These are phyloP conservation scores for Protomyces macrosporus DNA, from an alignment of 1,139 yeast genomes.

Conservation along the genomic window DNA sequence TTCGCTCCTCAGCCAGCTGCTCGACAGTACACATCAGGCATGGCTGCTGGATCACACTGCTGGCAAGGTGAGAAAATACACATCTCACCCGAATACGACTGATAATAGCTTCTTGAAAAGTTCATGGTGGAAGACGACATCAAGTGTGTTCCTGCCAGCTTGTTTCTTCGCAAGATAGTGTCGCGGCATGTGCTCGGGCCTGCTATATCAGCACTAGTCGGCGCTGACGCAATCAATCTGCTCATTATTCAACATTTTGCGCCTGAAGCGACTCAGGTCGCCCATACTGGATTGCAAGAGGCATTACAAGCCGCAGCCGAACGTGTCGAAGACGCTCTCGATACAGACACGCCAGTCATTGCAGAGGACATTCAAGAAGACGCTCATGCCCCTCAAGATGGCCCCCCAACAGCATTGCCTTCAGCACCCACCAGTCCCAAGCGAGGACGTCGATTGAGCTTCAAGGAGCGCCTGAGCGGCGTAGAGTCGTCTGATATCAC, in stretches of 20 bases:
- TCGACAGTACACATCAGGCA: background rate
- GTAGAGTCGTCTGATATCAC: background rate
- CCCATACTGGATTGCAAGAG: background rate
- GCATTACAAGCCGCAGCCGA: background rate
- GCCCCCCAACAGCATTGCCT: background rate
- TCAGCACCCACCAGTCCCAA: background rate
- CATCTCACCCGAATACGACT: background rate
- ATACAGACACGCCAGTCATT: background rate
- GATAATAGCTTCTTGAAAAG: background rate
- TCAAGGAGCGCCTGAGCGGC: constrained; percentile 4
- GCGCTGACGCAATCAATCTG: constrained; percentile 1
- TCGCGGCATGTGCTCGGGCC: background rate
- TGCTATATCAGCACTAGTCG: background rate
- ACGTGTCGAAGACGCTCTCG: background rate
- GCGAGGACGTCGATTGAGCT: constrained; percentile 22
- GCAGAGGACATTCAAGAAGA: background rate
- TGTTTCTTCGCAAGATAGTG: constrained; percentile 4
- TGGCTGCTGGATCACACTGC: background rate
- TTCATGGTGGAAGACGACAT: background rate
- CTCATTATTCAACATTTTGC: background rate
- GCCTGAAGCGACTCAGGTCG: background rate
- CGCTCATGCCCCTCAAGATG: background rate
- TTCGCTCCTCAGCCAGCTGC: background rate
- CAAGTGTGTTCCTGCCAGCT: background rate
- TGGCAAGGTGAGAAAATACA: background rate